Evolutionary conservation across 208 protist genomes (phyloP), one percentile per base, ranked within the genome.

Genomic region (Leishmania gerbilli): DNA sequence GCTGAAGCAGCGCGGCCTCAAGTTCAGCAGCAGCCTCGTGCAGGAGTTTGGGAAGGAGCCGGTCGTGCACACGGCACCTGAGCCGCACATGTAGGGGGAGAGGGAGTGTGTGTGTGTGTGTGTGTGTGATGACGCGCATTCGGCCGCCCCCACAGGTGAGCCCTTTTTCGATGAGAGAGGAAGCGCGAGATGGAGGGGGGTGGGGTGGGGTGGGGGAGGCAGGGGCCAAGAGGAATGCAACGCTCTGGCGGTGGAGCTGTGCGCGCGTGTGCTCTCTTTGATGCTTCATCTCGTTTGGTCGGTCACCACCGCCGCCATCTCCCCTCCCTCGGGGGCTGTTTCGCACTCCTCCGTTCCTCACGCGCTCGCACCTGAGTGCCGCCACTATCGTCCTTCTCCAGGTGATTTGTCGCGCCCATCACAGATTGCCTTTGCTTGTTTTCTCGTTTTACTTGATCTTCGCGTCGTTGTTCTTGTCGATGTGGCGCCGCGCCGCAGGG

Each of bases 21-120:
- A 88, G 76, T 96, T 98, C 62, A 91, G 84, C 83, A 89, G 86
- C 78, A 95, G 91, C 79, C 76, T 96, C 0, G 95, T 96, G 85
- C 76, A 94, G 83, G 91, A 96, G 86, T 98, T 96, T 71, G 95
- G 92, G 37, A 97, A 98, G 84, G 92, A 96, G 76, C 93, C 95
- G n/a, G 86, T 98, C 49, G 53, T 88, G 67, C 89, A 95, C 88
- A 88, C 84, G 1, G 89, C 91, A 15, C 85, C 89, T 27, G 75
- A 76, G 76, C 71, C 79, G 49, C 77, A 80, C 68, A 84, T 68
- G 72, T 77, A 76, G 81, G 17, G 67, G 56, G 17, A 7, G 42
- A 7, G 42, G 42, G 42, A 7, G 42, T 3, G 40, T 42, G 40
- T 42, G 40, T 42, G 37, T 40, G 37, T 40, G 1, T 40, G 40